Evolutionary conservation across 2,329 filamentous ascomycete genomes (phyloP), one percentile per base, ranked within the genome.

Genomic region (Trichoderma koningiopsis): DNA sequence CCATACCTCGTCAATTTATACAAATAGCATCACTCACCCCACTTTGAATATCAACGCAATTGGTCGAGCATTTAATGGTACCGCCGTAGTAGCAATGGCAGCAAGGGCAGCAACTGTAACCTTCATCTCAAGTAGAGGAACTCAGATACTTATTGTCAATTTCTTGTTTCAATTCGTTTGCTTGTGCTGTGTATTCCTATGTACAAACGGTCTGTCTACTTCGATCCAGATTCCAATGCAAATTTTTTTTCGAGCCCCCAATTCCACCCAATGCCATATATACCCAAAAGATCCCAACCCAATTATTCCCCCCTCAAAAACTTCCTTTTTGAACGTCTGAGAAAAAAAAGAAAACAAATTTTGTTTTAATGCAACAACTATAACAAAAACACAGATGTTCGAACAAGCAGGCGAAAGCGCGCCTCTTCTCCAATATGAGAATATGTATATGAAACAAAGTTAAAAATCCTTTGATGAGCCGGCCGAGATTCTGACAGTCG

Each of bases 101-200:
- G 40, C 16, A 43, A 40, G 16, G 5, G 37, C 19, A 6, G 37
- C 5, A 6, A 56, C 19, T 56, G 7, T 29, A 19, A 56, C 47
- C 10, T 22, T 2, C n/a, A 7, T 4, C 8, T 53, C 49, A 14
- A 29, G 43, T 10, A 27, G 14, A 27, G 19, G 10, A 55, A 14
- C 52, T 7, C 27, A 29, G 6, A 14, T 2, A 1, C 11, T 47
- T 57, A 43, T 47, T 65, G 16, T 19, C 19, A 55, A 47, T 65
- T 22, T 58, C 33, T 29, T 43, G 16, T 52, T 67, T 49, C 52
- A 67, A 52, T 67, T 59, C 63, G 63, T 67, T 67, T 67, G 63
- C 63, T 67, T 52, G 63, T 67, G 40, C 63, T 67, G 63, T 67
- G 14, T 58, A 67, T 58, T 58, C 63, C 63, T 59, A 67, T 58